phyloP scores from a whole-genome alignment of 805 yeast species.

The Teunomyces lycoperdinae region DNA sequence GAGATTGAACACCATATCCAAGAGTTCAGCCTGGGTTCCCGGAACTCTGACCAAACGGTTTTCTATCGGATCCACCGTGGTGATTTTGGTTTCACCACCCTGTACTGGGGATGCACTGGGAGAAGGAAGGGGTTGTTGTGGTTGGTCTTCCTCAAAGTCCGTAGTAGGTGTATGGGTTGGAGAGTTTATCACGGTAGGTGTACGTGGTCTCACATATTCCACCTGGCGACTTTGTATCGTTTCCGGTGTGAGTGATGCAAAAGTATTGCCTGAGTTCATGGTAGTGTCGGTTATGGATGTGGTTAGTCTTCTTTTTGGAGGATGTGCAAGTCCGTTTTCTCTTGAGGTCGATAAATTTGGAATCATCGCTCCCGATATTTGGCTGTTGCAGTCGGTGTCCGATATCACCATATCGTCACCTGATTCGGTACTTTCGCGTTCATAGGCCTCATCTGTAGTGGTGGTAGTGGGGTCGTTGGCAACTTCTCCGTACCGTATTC shows the following conservation, averaged over 20 bases:
- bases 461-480: conserved; percentile 13
- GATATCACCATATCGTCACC: conserved; percentile 35
- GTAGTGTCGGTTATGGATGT: neutral
- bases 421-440: conserved; percentile 17
- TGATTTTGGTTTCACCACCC: conserved; percentile 16
- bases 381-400: conserved; percentile 30
- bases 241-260: neutral
- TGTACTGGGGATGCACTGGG: conserved; percentile 53
- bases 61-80: conserved; percentile 21
- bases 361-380: conserved; percentile 15
- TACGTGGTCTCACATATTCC: conserved; percentile 16
- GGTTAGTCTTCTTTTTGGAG: conserved; percentile 38
- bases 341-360: conserved; percentile 9
- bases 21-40: conserved; percentile 33
- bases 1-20: conserved; percentile 36
- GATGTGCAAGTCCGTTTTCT: conserved; percentile 25
- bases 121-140: conserved; percentile 60
- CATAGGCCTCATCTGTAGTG: conserved; percentile 12
- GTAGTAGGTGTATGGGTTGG: conserved; percentile 35
- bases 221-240: neutral
- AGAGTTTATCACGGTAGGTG: conserved; percentile 27
- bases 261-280: neutral
- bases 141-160: conserved; percentile 30
- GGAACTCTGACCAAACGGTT: conserved; percentile 14
- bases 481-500: conserved; percentile 10